These are phyloP conservation scores for Bruguiera hainesii DNA, from an alignment of 441 rosid species.

Conservation along the genomic window DNA sequence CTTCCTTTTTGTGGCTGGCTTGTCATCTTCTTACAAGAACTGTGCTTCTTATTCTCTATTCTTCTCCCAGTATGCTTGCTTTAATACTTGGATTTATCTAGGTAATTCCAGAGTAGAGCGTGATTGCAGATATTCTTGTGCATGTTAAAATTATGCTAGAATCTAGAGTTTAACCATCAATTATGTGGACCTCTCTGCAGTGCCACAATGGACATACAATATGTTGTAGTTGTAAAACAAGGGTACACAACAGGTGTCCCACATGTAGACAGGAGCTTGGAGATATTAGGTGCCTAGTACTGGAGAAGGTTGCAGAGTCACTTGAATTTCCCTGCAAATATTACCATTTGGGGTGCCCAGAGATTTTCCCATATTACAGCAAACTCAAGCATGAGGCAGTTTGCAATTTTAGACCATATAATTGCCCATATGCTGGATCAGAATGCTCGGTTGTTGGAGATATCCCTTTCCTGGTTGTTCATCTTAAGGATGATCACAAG, in stretches of 20 bases:
- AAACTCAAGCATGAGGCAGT: constrained; percentile 78
- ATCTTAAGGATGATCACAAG: constrained; percentile 84
- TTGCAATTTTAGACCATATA: constrained; percentile 88
- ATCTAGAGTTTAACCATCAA: constrained; percentile 7
- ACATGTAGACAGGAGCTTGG: constrained; percentile 82
- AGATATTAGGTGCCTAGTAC: constrained; percentile 67
- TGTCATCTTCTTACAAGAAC: not conserved
- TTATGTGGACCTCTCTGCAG: constrained; percentile 34
- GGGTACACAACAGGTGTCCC: constrained; percentile 30
- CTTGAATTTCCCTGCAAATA: constrained; percentile 89
- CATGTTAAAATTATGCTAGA: not conserved
- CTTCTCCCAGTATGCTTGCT: not conserved
- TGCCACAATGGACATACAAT: constrained; percentile 84
- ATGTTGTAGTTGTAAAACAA: constrained; percentile 79
- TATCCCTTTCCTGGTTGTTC: constrained; percentile 71
- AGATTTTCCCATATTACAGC: constrained; percentile 84
- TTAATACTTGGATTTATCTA: not conserved
- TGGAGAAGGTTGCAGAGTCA: constrained; percentile 88
- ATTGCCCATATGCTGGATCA: constrained; percentile 90
- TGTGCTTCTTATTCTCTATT: not conserved
- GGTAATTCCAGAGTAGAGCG: not conserved
- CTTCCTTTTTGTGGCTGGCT: not conserved
- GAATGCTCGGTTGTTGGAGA: constrained; percentile 73
- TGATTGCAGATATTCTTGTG: not conserved
- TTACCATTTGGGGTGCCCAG: constrained; percentile 78